These are phyloP conservation scores for Vigna trinervia DNA, from an alignment of 306 rosid species.

Conservation along the genomic window DNA sequence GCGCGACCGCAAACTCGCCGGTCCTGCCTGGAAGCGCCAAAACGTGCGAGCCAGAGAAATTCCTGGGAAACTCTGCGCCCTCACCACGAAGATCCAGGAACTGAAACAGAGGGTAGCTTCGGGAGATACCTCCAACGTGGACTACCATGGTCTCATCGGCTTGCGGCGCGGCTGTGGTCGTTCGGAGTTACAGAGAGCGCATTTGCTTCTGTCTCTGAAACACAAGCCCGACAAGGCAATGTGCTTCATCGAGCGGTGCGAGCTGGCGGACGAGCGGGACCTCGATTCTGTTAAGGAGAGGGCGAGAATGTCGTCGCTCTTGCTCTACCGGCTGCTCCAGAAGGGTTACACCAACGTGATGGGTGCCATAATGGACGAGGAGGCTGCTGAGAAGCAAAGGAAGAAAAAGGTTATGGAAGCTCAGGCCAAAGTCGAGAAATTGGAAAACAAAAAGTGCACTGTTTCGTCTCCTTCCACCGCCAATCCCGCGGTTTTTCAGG, in stretches of 20 bases:
- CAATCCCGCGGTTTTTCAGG: constrained; percentile 62
- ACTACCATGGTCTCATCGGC: constrained; percentile 79
- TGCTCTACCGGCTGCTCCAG: constrained; percentile 79
- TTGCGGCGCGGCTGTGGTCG: constrained; percentile 84
- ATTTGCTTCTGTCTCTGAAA: constrained; percentile 68
- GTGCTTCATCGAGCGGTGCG: constrained; percentile 74
- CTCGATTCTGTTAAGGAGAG: constrained; percentile 76
- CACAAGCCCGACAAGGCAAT: constrained; percentile 87
- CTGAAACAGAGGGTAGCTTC: constrained; percentile 73
- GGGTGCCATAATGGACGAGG: constrained; percentile 68
- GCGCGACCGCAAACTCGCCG: constrained; percentile 83
- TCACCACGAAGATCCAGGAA: constrained; percentile 62
- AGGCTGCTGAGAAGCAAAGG: constrained; percentile 66
- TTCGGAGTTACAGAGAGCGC: constrained; percentile 81
- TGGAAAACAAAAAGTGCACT: constrained; percentile 20
- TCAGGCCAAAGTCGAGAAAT: constrained; percentile 34
- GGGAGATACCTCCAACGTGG: constrained; percentile 74
- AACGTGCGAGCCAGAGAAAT: constrained; percentile 71
- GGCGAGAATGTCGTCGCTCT: constrained; percentile 70
- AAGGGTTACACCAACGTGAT: constrained; percentile 74
- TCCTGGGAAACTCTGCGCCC: constrained; percentile 73
- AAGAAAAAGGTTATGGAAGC: constrained; percentile 57
- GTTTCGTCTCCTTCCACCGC: constrained; percentile 45
- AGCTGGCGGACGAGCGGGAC: constrained; percentile 69
- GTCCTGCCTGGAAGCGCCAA: constrained; percentile 86